Evolutionary conservation across 106 monocot genomes (phyloP).

Genomic region (Gastrodia elata): DNA sequence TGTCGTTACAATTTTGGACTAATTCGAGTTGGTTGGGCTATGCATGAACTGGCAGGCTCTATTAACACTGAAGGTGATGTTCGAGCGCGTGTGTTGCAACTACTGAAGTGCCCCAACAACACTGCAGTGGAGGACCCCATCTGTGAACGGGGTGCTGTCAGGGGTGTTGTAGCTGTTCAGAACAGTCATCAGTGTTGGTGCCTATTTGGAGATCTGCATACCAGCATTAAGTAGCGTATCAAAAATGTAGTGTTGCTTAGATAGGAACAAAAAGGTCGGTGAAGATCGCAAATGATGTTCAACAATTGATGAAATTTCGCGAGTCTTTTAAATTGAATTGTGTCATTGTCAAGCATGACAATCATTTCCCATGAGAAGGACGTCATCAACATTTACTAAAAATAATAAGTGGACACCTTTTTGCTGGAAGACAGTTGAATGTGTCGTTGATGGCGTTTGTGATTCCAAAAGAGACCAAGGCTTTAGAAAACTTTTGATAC

Average conservation of each 20-base stretch:
- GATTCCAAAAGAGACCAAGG: neutral
- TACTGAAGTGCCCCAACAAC: conserved; percentile 4
- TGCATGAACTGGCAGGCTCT: neutral
- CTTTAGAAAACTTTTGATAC: neutral
- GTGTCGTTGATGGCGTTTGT: too few species aligned
- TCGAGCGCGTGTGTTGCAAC: neutral
- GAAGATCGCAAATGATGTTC: too few species aligned
- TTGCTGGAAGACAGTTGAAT: neutral
- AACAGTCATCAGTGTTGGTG: neutral
- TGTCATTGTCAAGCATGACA: neutral
- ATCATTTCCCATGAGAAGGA: neutral
- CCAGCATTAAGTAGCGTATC: neutral
- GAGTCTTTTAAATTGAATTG: too few species aligned
- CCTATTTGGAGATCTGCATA: neutral
- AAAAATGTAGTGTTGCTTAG: neutral
- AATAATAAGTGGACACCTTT: neutral
- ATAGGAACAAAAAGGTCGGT: neutral
- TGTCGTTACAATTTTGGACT: too few species aligned
- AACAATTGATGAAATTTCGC: too few species aligned
- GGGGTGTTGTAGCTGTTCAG: neutral
- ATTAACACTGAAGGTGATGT: neutral
- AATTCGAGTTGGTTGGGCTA: too few species aligned
- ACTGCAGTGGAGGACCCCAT: neutral
- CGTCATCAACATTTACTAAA: conserved; percentile 12
- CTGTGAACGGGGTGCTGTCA: neutral